Conservation (phyloP, 768 basidiomycete genomes). For the Phanerodontia chrysosporium region DNA sequence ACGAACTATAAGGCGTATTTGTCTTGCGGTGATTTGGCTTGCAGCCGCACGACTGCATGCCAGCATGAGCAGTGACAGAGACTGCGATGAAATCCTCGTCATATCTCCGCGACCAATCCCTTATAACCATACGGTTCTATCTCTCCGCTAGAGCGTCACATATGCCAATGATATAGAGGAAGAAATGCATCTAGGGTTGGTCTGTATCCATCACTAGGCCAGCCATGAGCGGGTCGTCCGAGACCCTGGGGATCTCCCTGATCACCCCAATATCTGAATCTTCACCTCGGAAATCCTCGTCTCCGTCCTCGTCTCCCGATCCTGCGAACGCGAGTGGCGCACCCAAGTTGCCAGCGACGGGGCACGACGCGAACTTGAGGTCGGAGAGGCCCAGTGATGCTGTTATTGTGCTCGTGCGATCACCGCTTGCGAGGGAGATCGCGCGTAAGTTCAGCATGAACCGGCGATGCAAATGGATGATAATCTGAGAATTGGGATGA, state of each 20-base stretch:
- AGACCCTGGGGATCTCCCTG: neutral
- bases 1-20: neutral
- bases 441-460: slow-evolving; percentile 12
- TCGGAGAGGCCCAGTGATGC: neutral
- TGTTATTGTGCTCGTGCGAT: no score
- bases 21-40: neutral
- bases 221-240: slow-evolving; percentile 1
- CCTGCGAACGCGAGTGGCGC: neutral
- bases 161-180: no score
- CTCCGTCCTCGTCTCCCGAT: neutral
- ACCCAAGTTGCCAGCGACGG: slow-evolving; percentile 5
- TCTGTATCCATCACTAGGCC: neutral
- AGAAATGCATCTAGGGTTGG: neutral
- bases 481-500: slow-evolving; percentile 2
- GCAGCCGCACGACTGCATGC: no score
- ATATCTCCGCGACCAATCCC: no score
- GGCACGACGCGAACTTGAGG: neutral
- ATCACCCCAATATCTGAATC: neutral
- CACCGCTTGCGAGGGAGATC: neutral
- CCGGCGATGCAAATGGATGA: slow-evolving; percentile 10
- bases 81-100: no score
- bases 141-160: no score
- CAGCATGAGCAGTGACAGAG: no score
- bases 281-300: neutral
- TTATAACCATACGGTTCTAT: no score